phyloP scores from a whole-genome alignment of 2,329 filamentous ascomycete genomes.

The Gnomoniopsis sp. region DNA sequence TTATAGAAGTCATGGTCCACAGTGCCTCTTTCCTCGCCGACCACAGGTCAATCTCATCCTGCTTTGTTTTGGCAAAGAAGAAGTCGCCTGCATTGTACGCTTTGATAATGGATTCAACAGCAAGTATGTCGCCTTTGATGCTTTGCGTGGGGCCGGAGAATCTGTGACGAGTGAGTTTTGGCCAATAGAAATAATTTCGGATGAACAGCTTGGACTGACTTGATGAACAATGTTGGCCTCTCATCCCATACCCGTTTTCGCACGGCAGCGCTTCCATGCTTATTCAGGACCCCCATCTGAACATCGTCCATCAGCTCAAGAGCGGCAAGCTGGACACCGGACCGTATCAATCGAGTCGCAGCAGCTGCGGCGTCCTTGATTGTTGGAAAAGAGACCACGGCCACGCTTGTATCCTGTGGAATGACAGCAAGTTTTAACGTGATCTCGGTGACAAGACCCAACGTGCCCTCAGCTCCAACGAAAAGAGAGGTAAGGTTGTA shows the following conservation, averaged over 20 bases:
- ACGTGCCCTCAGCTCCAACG: conserved; percentile 67
- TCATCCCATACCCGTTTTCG: conserved; percentile 60
- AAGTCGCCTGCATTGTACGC: conserved; percentile 55
- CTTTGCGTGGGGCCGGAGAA: conserved; percentile 63
- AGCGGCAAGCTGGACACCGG: conserved; percentile 64
- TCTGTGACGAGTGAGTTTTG: neutral
- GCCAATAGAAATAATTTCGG: neutral
- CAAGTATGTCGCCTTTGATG: conserved; percentile 61
- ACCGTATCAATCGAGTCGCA: conserved; percentile 61
- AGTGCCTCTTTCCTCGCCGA: conserved; percentile 71
- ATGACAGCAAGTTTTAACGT: conserved; percentile 65
- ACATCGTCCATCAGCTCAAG: conserved; percentile 62
- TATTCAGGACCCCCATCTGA: conserved; percentile 67
- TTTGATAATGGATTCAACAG: conserved; percentile 58
- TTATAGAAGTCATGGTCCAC: conserved; percentile 68
- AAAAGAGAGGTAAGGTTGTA: conserved; percentile 70
- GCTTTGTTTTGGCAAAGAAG: conserved; percentile 62
- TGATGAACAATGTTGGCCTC: conserved; percentile 70
- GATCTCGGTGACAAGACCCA: conserved; percentile 68
- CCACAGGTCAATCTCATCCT: conserved; percentile 70
- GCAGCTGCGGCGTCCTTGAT: conserved; percentile 61
- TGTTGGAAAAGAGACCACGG: conserved; percentile 57
- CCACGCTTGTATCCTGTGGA: conserved; percentile 62
- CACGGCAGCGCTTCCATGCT: conserved; percentile 54
- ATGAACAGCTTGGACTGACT: conserved; percentile 28